phyloP scores from a whole-genome alignment of 2,329 filamentous ascomycete genomes.

The Sporothrix curviconia region DNA sequence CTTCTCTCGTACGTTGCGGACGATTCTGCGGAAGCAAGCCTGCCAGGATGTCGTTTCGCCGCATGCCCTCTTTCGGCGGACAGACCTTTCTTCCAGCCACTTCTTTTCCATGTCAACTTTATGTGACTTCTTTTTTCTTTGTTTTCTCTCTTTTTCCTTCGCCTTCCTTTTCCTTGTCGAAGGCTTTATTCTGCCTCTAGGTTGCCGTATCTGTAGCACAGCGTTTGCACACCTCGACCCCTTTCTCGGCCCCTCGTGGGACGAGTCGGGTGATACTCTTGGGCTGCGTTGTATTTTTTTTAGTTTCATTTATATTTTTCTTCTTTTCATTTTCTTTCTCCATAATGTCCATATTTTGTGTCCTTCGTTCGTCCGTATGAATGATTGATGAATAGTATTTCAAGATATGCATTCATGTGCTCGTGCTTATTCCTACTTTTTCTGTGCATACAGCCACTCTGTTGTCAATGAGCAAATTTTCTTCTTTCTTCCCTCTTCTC shows the following conservation, averaged over 20 bases:
- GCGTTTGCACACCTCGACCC: neutral
- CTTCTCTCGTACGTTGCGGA: neutral
- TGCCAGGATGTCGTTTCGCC: no score
- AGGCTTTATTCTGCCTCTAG: neutral
- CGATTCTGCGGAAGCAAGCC: neutral
- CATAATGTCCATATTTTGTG: no score
- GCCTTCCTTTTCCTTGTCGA: neutral
- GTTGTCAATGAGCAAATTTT: neutral
- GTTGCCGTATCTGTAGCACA: constrained; percentile 2
- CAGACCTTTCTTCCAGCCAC: no score
- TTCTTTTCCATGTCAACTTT: no score
- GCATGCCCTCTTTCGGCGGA: no score
- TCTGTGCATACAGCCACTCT: neutral
- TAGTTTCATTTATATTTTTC: neutral
- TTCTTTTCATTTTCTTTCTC: neutral
- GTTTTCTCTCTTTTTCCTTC: neutral
- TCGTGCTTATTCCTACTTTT: neutral
- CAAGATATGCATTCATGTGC: neutral
- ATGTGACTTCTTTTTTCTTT: neutral
- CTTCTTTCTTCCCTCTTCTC: neutral
- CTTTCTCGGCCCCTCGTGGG: neutral
- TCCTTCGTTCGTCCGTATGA: no score
- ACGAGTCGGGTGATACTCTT: neutral
- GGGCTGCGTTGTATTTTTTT: neutral
- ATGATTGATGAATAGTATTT: no score